These are phyloP conservation scores for Capronia coronata DNA, from an alignment of 2,329 filamentous ascomycete genomes.

Conservation along the genomic window DNA sequence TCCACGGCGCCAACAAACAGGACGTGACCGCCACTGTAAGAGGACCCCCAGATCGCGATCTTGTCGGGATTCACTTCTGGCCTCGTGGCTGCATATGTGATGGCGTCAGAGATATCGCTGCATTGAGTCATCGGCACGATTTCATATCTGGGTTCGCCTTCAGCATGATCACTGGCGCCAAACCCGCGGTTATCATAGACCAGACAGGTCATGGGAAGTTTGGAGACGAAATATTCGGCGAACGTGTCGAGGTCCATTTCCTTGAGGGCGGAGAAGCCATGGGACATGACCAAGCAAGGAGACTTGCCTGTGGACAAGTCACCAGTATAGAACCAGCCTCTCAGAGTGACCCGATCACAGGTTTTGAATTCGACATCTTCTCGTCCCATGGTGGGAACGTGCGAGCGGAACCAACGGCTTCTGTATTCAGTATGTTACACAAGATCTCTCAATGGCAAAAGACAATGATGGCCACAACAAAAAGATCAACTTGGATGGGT, in stretches of 20 bases:
- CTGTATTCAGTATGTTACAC: not conserved
- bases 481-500: not conserved
- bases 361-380: constrained; percentile 28
- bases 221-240: constrained; percentile 23
- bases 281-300: constrained; percentile 26
- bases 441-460: not conserved
- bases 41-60: constrained; percentile 38
- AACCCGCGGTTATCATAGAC: constrained; percentile 34
- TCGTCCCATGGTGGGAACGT: constrained; percentile 14
- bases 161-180: constrained; percentile 32
- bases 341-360: constrained; percentile 25
- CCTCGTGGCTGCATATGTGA: constrained; percentile 32
- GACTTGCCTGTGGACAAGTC: constrained; percentile 14
- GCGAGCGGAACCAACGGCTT: too few species aligned
- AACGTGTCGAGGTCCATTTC: constrained; percentile 27
- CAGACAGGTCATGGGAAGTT: constrained; percentile 26
- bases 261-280: constrained; percentile 28
- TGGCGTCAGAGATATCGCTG: constrained; percentile 36
- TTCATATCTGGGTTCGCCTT: constrained; percentile 33
- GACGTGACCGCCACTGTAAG: constrained; percentile 38
- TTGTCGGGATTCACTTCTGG: constrained; percentile 30
- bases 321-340: constrained; percentile 26
- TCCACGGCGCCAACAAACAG: constrained; percentile 37
- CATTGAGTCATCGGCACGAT: constrained; percentile 32
- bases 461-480: not conserved